phyloP scores from a whole-genome alignment of 306 rosid species.

The Benincasa hispida region DNA sequence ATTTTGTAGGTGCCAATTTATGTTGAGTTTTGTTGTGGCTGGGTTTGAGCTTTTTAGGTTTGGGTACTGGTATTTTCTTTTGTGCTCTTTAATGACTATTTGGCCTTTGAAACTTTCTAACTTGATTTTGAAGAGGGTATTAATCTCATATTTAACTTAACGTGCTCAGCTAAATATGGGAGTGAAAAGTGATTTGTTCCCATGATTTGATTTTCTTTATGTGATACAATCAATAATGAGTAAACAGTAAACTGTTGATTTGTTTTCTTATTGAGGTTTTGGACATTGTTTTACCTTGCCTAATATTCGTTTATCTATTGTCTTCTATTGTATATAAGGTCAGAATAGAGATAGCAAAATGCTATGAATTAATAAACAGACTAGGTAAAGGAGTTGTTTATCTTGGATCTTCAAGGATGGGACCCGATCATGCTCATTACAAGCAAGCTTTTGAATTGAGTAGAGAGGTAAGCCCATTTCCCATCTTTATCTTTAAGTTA shows the following conservation, averaged over 20 bases:
- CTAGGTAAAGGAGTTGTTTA: slow-evolving; percentile 80
- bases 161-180: neutral
- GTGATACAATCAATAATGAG: neutral
- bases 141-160: neutral
- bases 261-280: neutral
- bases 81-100: neutral
- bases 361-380: slow-evolving; percentile 73
- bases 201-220: neutral
- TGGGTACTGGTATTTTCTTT: neutral
- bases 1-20: neutral
- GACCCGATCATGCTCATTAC: slow-evolving; percentile 60
- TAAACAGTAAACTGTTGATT: neutral
- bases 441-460: slow-evolving; percentile 49
- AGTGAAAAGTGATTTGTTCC: neutral
- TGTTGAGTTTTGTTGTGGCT: neutral
- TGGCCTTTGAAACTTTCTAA: neutral
- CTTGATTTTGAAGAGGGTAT: neutral
- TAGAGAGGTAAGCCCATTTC: slow-evolving; percentile 47
- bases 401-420: slow-evolving; percentile 87
- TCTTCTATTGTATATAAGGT: slow-evolving; percentile 33
- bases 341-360: slow-evolving; percentile 58
- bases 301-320: neutral
- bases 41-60: neutral
- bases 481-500: neutral
- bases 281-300: neutral